Percentiles rank a stretch among this genome's conserved stretches.
Evolutionary conservation across 192 early-diverging fungal genomes (phyloP).

Genomic region (Neocallimastix lanati): DNA sequence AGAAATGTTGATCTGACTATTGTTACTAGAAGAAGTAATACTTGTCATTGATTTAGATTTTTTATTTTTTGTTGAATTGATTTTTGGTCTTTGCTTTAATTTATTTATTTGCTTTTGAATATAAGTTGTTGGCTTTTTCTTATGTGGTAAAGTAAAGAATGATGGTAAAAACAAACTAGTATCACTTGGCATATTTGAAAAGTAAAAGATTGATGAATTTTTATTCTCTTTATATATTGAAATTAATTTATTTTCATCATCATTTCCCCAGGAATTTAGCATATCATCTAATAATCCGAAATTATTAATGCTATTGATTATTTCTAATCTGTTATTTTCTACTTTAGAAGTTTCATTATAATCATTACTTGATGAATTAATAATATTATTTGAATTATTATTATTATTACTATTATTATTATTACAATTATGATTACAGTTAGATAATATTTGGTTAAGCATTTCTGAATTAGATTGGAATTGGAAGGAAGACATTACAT

Average conservation of each 20-base stretch:
- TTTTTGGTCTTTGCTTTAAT: not conserved
- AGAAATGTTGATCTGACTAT: not conserved
- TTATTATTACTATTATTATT: not conserved
- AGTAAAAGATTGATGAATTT: not conserved
- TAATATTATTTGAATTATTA: not conserved
- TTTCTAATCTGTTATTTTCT: not conserved
- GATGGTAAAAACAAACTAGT: not conserved
- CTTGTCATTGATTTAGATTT: not conserved
- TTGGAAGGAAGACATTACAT: not conserved
- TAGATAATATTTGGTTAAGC: not conserved
- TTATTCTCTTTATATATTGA: not conserved
- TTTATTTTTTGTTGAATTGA: not conserved
- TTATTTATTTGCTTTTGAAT: not conserved
- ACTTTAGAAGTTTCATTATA: not conserved
- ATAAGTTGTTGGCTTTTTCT: not conserved
- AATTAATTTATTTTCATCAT: not conserved
- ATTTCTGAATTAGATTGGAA: not conserved
- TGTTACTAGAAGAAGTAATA: not conserved
- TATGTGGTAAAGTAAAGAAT: not conserved
- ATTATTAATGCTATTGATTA: not conserved
- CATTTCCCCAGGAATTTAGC: not conserved
- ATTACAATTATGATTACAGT: not conserved
- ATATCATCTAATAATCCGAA: not conserved
- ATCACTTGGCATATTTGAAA: not conserved
- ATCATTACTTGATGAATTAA: not conserved